Evolutionary conservation across 2,329 filamentous ascomycete species (phyloP), one percentile per base, ranked within the genome.

Genomic region (Colletotrichum lindemuthianum): DNA sequence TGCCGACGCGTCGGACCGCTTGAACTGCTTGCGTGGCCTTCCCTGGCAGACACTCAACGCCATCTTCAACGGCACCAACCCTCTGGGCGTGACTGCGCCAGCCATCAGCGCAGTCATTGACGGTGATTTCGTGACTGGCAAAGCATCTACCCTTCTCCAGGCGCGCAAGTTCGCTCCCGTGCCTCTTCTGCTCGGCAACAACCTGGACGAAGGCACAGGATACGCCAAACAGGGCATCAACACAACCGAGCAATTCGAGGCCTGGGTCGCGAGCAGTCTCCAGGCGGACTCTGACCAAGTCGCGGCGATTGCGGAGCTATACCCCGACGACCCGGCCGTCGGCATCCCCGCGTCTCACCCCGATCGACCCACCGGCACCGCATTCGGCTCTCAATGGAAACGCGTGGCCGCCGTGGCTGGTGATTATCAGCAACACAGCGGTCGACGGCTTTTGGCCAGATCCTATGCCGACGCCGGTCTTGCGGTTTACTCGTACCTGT

Each of bases 191-290:
- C 77, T 87, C 33, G 88, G 88, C 44, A 81, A 88, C 70, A 84
- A 87, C 73, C 86, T 90, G 77, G 88, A 91, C 71, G 88, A 91
- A 72, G 87, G 87, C 6, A 89, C 88, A 0, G 72, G 90, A 3
- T 90, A 90, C 72, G 79, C 85, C 5, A 84, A 78, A 1, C 76
- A 75, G 1, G 74, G 87, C 3, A 82, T 90, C 66, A 83, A 88
- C 70, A 86, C 82, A 1, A 83, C 80, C 10, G 79, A 76, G 13
- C 79, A 88, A 51, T 85, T 89, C 70, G 74, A 78, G 51, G 70
- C 72, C 24, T 77, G 74, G 54, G 73, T 84, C 13, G 65, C 70
- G 66, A 69, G 63, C 49, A 8, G 76, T 71, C 0, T 74, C 81
- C 64, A 90, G 0, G 49, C 39, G 8, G 45, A 65, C 49, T 10